phyloP scores from a whole-genome alignment of 2,329 filamentous ascomycete genomes.

The Plenodomus tracheiphilus region DNA sequence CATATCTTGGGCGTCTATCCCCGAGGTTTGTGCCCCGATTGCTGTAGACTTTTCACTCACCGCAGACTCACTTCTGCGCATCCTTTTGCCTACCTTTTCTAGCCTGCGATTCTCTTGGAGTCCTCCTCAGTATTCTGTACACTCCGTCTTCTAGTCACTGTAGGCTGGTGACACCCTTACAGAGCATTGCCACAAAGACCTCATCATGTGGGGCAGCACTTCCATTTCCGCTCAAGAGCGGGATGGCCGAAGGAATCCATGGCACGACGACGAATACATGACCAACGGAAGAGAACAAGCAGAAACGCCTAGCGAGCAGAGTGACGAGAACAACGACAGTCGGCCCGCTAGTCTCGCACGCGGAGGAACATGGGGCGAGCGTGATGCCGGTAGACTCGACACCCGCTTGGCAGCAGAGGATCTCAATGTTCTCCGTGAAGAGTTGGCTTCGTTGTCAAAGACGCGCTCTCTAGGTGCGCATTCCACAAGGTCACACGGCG shows the following conservation, averaged over 20 bases:
- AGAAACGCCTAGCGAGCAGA: constrained; percentile 9
- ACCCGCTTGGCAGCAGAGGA: constrained; percentile 61
- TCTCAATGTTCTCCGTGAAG: constrained; percentile 59
- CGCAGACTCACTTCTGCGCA: background rate
- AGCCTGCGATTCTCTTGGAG: background rate
- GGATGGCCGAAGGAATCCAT: constrained; percentile 36
- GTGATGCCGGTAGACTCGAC: constrained; percentile 59
- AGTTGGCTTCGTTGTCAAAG: constrained; percentile 59
- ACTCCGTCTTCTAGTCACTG: background rate
- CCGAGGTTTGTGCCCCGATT: background rate
- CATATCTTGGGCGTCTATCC: background rate
- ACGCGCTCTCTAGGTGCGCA: constrained; percentile 35
- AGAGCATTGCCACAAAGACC: background rate
- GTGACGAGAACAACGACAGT: constrained; percentile 22
- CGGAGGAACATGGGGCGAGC: constrained; percentile 64
- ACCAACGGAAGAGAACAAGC: constrained; percentile 22
- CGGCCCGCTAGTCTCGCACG: constrained; percentile 34
- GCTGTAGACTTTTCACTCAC: background rate
- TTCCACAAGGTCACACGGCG: constrained; percentile 26
- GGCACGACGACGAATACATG: constrained; percentile 37
- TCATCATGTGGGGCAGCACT: constrained; percentile 28
- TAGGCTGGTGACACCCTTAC: background rate
- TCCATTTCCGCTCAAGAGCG: constrained; percentile 22
- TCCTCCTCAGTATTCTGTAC: background rate
- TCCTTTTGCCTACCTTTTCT: background rate